Percentiles rank a stretch among this genome's conserved stretches.
phyloP scores from a whole-genome alignment of 2,329 filamentous ascomycete genomes.

The Cladosporium cucumerinum region DNA sequence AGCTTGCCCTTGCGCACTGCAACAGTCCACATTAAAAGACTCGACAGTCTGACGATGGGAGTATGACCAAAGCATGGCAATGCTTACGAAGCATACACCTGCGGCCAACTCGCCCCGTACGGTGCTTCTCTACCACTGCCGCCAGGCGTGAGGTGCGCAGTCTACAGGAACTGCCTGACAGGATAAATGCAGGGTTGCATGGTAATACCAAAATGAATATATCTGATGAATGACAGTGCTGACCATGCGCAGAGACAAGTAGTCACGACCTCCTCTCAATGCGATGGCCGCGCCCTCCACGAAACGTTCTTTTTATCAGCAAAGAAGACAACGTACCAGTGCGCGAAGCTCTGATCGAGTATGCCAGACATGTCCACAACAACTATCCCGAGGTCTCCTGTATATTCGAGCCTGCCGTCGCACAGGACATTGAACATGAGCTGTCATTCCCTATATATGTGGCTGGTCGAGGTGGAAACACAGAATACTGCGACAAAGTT shows the following conservation, averaged over 20 bases:
- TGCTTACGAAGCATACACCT: slow-evolving; percentile 23
- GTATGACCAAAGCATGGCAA: slow-evolving; percentile 31
- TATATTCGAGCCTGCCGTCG: slow-evolving; percentile 76
- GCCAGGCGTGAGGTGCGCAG: slow-evolving; percentile 50
- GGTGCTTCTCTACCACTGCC: slow-evolving; percentile 51
- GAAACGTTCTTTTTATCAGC: slow-evolving; percentile 66
- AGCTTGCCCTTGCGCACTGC: background rate
- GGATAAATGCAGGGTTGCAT: slow-evolving; percentile 62
- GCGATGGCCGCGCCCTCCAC: slow-evolving; percentile 65
- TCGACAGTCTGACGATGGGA: slow-evolving; percentile 25
- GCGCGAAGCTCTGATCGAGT: slow-evolving; percentile 56
- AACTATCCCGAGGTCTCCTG: slow-evolving; percentile 80
- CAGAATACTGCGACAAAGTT: slow-evolving; percentile 67
- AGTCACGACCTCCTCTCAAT: slow-evolving; percentile 61
- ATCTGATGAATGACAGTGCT: slow-evolving; percentile 18
- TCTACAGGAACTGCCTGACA: slow-evolving; percentile 49
- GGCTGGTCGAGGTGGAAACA: slow-evolving; percentile 23
- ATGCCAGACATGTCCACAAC: slow-evolving; percentile 65
- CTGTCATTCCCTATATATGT: slow-evolving; percentile 72
- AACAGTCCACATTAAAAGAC: background rate
- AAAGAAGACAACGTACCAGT: slow-evolving; percentile 59
- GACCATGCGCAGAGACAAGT: slow-evolving; percentile 47
- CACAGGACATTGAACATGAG: slow-evolving; percentile 64
- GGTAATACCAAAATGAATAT: slow-evolving; percentile 41
- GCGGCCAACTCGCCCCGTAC: slow-evolving; percentile 20